These are phyloP conservation scores for Schizosaccharomyces cryophilus DNA, from an alignment of 805 yeast species.

Conservation along the genomic window DNA sequence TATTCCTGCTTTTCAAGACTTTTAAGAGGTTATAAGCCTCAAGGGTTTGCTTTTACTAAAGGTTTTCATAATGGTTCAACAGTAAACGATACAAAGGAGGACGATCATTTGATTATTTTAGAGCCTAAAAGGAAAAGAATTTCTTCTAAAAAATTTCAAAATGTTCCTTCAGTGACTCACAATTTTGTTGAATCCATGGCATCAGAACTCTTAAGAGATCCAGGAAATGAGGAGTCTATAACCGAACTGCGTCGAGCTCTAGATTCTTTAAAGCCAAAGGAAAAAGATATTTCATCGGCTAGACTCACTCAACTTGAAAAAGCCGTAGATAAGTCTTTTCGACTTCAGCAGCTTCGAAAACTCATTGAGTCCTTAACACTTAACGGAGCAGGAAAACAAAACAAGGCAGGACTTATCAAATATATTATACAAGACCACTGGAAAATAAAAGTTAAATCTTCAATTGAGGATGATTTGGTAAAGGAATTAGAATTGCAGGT, in stretches of 20 bases:
- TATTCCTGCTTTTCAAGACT: no score
- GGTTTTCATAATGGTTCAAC: no score
- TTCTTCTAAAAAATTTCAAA: no score
- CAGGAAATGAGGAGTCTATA: background rate
- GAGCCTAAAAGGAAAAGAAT: no score
- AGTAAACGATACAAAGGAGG: no score
- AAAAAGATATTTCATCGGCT: background rate
- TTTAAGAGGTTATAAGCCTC: no score
- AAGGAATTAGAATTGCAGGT: background rate
- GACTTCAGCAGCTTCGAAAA: background rate
- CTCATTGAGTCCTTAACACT: background rate
- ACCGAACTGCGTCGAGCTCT: background rate
- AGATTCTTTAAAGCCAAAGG: background rate
- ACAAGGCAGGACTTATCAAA: background rate
- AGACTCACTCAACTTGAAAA: background rate
- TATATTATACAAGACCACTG: background rate
- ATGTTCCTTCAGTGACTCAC: no score
- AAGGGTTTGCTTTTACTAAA: no score
- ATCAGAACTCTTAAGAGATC: background rate
- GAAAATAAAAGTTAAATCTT: background rate
- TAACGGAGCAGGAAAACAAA: background rate
- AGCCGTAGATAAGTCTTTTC: background rate
- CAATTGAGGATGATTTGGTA: background rate
- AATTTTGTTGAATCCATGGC: background rate
- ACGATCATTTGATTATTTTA: no score